A percentile compares a stretch with the other conserved stretches of the same genome.
phyloP scores from a whole-genome alignment of 305 asterid genomes.

The Ajuga reptans region DNA sequence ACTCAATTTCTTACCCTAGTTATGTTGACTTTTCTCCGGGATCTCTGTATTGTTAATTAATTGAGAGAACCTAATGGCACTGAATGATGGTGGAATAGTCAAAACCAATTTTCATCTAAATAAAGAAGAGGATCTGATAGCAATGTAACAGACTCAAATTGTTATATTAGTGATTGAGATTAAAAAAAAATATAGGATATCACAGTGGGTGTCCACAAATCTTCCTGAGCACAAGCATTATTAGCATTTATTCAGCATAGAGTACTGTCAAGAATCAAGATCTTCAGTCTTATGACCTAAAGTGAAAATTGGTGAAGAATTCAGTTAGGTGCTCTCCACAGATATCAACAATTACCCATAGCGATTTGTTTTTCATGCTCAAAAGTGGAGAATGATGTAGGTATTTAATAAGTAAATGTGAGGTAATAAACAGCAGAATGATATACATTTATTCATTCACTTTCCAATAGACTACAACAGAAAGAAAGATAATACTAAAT shows the following conservation, averaged over 20 bases:
- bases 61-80: constrained; percentile 15
- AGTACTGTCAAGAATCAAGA: constrained; percentile 11
- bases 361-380: not conserved
- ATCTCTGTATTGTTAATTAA: constrained; percentile 9
- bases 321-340: not conserved
- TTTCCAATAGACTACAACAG: not conserved
- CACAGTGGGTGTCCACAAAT: constrained; percentile 9
- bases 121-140: not conserved
- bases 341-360: not conserved
- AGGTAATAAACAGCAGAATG: not conserved
- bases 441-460: not conserved
- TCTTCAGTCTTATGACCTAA: constrained; percentile 6
- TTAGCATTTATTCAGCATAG: constrained; percentile 11
- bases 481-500: not conserved
- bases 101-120: not conserved
- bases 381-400: not conserved
- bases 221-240: constrained; percentile 16
- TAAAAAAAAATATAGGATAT: constrained; percentile 6
- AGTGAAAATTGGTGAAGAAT: not conserved
- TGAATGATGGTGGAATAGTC: not conserved
- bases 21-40: constrained; percentile 9
- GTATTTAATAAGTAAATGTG: not conserved
- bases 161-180: not conserved
- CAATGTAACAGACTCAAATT: constrained; percentile 1
- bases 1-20: constrained; percentile 21